Evolutionary conservation across 2,329 filamentous ascomycete genomes (phyloP).

Genomic region (Didymella segeticola): DNA sequence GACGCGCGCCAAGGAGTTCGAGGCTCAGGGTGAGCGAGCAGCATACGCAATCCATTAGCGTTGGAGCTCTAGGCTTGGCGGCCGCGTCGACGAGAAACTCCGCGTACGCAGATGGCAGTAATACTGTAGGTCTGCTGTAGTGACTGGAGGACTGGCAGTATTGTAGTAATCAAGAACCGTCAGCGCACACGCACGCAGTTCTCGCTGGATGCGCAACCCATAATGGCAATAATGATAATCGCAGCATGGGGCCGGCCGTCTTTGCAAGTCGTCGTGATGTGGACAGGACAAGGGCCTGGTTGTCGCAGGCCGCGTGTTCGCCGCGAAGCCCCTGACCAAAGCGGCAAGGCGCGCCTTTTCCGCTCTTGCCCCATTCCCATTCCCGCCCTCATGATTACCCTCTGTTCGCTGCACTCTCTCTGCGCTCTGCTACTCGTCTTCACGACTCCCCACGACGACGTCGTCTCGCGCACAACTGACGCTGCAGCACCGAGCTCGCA

Average conservation of each 20-base stretch:
- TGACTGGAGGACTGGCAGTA: neutral
- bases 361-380: constrained; percentile 22
- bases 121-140: too few species aligned
- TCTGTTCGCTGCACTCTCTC: constrained; percentile 16
- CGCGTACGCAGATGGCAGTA: neutral
- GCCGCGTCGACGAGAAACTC: constrained; percentile 2
- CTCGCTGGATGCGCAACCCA: neutral
- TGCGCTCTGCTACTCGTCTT: constrained; percentile 10
- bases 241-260: constrained; percentile 2
- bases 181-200: neutral
- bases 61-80: constrained; percentile 10
- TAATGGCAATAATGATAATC: too few species aligned
- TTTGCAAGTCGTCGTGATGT: neutral
- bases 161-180: neutral
- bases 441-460: constrained; percentile 7
- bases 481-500: constrained; percentile 17
- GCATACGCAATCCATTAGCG: constrained; percentile 19
- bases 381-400: constrained; percentile 22
- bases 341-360: constrained; percentile 14
- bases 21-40: constrained; percentile 10
- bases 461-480: constrained; percentile 18
- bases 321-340: constrained; percentile 22
- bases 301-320: constrained; percentile 18
- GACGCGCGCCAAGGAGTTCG: constrained; percentile 1
- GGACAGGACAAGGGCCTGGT: neutral